Evolutionary conservation across 768 basidiomycete genomes (phyloP).

Genomic region (Podaxis sp.): DNA sequence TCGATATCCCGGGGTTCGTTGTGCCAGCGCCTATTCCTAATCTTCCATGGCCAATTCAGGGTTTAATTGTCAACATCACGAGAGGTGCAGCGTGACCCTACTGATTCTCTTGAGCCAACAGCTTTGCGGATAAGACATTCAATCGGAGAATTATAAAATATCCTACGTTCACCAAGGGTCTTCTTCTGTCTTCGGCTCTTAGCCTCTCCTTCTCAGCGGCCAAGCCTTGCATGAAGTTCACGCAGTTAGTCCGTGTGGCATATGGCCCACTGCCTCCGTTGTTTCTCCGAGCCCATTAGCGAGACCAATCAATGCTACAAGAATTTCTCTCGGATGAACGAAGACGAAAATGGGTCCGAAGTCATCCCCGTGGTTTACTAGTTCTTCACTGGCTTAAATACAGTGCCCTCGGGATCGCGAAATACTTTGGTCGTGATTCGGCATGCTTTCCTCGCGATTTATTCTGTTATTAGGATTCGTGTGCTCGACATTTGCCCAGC

Average conservation of each 20-base stretch:
- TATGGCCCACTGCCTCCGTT: neutral
- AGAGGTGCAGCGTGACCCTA: neutral
- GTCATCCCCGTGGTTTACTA: slow-evolving; percentile 27
- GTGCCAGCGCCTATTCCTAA: neutral
- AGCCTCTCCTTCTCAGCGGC: neutral
- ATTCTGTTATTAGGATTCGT: slow-evolving; percentile 23
- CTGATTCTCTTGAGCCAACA: neutral
- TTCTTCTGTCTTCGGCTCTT: neutral
- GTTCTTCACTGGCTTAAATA: slow-evolving; percentile 13
- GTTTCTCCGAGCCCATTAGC: slow-evolving; percentile 10
- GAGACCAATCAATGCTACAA: neutral
- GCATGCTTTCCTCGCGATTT: slow-evolving; percentile 3
- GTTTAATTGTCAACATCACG: neutral
- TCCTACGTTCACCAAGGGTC: neutral
- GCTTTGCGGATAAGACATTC: too few relatives aligned
- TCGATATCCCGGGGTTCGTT: neutral
- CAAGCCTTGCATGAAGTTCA: neutral
- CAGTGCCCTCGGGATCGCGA: neutral
- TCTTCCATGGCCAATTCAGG: neutral
- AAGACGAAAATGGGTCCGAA: slow-evolving; percentile 1
- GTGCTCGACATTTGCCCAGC: slow-evolving; percentile 33
- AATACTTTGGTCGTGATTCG: neutral
- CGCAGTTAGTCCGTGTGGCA: neutral
- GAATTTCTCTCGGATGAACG: slow-evolving; percentile 12
- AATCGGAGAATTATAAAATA: slow-evolving; percentile 3